Base-by-base conservation (phyloP, 257 asterid genomes). In the Lithospermum erythrorhizon region DNA sequence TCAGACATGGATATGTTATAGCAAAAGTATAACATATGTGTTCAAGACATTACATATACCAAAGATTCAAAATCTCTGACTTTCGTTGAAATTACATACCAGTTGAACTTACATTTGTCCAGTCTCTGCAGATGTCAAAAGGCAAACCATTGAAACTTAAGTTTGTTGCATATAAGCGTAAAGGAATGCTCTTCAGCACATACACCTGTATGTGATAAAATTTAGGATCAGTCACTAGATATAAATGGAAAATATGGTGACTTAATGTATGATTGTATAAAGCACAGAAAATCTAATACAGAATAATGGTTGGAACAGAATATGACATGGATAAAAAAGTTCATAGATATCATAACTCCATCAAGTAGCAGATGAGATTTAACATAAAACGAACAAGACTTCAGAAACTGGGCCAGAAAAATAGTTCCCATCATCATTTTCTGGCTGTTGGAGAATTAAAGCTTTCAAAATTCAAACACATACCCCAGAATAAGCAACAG, bases 401-500 rank as follows among this genome's bases (percentile, higher is more conserved):
- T 18, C 11, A 21, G 21, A 52, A 52, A 52, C 45, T 1, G 13
- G 7, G 11, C 9, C 21, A 52, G 17, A 17, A 52, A 6, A 8
- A 51, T 1, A 16, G 3, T 51, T 17, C 2, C 18, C 14, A 30
- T 0, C 9, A 6, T 48, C 32, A 18, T 10, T 21, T 27, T 53
- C 9, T 35, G 53, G 30, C 16, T 53, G 30, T 22, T 13, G 53
- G 59, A 13, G 30, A 35, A 52, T 22, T 49, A 58, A 22, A 62
- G 14, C 18, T 55, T 57, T 37, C 27, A 21, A 25, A 58, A 47
- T 57, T 37, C 27, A 21, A 25, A 58, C 51, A 68, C 87, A 76
- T 66, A 88, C 98, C 79, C 96, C 98, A 19, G 94, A 84, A 67
- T 86, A 91, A 14, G 98, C 96, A 68, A 81, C 54, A 64, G 67